Conservation (phyloP, 1,284 basidiomycete genomes). For the Apiotrichum montevideense region DNA sequence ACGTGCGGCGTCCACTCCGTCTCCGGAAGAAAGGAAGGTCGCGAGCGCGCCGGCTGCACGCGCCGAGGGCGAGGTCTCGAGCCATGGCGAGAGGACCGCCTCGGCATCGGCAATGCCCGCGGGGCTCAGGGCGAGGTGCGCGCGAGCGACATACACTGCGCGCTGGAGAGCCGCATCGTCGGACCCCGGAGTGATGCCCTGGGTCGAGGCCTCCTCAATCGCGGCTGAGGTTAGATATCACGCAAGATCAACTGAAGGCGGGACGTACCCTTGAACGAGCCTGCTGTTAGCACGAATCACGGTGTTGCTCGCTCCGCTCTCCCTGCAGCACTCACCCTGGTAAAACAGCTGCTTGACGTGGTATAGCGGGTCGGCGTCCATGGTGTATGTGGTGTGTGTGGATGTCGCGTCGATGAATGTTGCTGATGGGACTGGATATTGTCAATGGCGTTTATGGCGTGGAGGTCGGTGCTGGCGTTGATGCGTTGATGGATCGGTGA, state of each 20-base stretch:
- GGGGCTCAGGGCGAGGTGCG: constrained; percentile 69
- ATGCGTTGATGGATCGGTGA: no score
- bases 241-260: no score
- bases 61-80: constrained; percentile 52
- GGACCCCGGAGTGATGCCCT: constrained; percentile 22
- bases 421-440: no score
- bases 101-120: constrained; percentile 55
- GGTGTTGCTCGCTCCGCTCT: no score
- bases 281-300: constrained; percentile 20
- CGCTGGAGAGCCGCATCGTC: constrained; percentile 46
- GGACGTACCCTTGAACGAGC: constrained; percentile 42
- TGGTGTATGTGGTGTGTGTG: constrained; percentile 27
- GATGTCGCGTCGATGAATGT: no score
- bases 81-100: constrained; percentile 48
- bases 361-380: constrained; percentile 78
- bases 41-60: constrained; percentile 69
- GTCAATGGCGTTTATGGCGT: no score
- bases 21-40: constrained; percentile 51
- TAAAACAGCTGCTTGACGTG: constrained; percentile 78
- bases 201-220: constrained; percentile 39
- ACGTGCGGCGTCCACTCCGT: constrained; percentile 68
- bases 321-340: constrained; percentile 53
- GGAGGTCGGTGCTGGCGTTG: no score
- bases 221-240: constrained; percentile 25
- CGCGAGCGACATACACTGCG: constrained; percentile 74